These are phyloP conservation scores for Lentinus polychrous DNA, from an alignment of 1,284 basidiomycete genomes.

Conservation along the genomic window DNA sequence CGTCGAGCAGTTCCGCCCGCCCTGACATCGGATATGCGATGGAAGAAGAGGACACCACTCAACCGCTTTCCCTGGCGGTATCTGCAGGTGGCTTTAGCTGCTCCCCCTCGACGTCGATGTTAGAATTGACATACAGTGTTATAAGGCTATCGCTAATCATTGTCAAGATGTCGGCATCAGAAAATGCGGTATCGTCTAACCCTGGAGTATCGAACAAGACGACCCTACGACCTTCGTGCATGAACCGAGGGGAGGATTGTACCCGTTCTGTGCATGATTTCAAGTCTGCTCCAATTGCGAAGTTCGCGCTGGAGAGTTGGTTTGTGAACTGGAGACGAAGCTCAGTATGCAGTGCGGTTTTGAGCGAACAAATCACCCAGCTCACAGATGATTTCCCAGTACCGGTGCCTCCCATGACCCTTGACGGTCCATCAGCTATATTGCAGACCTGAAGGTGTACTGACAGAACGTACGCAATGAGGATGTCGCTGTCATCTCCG, in stretches of 20 bases:
- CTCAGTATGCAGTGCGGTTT: not conserved
- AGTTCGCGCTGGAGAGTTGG: slow-evolving; percentile 25
- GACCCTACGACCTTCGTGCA: slow-evolving; percentile 25
- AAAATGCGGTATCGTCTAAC: slow-evolving; percentile 25
- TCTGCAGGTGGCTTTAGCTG: slow-evolving; percentile 14
- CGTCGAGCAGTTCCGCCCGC: slow-evolving; percentile 39
- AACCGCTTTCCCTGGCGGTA: slow-evolving; percentile 30
- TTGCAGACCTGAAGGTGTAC: too few relatives aligned
- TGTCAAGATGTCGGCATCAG: slow-evolving; percentile 24
- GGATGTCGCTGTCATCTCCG: too few relatives aligned
- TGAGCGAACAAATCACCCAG: not conserved
- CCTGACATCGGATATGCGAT: slow-evolving; percentile 42
- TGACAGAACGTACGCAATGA: too few relatives aligned
- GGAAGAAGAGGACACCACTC: slow-evolving; percentile 43
- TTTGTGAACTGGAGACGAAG: slow-evolving; percentile 24
- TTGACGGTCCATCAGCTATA: too few relatives aligned
- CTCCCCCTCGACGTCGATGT: slow-evolving; percentile 8
- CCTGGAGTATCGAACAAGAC: slow-evolving; percentile 28
- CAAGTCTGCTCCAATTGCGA: slow-evolving; percentile 27
- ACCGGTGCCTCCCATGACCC: slow-evolving; percentile 13
- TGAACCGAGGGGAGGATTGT: slow-evolving; percentile 24
- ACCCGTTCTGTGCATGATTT: slow-evolving; percentile 29
- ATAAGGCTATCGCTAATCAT: slow-evolving; percentile 17
- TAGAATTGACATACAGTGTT: slow-evolving; percentile 11
- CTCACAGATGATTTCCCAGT: slow-evolving; percentile 12